Evolutionary conservation across 2,329 filamentous ascomycete species (phyloP).

Genomic region (Gaeumannomyces sp.): DNA sequence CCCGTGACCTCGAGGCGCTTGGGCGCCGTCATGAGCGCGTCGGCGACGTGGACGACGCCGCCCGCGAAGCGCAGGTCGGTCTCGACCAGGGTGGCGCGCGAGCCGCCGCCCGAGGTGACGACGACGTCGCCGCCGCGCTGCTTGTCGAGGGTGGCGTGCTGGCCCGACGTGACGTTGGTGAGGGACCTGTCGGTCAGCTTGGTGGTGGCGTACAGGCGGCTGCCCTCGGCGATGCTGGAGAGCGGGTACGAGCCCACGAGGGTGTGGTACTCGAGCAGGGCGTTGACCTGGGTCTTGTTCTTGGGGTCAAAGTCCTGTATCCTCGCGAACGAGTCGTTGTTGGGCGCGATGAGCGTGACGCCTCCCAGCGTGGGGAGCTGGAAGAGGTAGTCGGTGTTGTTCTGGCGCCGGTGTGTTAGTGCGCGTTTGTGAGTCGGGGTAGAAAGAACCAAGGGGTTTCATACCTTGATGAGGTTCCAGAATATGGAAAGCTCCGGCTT

Average conservation of each 20-base stretch:
- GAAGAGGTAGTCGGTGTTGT: constrained; percentile 5
- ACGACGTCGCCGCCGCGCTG: constrained; percentile 34
- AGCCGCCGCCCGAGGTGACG: constrained; percentile 33
- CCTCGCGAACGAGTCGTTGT: constrained; percentile 49
- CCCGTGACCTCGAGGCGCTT: constrained; percentile 29
- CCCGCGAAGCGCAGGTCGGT: constrained; percentile 42
- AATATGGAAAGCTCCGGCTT: constrained; percentile 5
- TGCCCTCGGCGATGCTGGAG: constrained; percentile 29
- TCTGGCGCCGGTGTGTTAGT: background rate
- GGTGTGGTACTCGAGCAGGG: constrained; percentile 57
- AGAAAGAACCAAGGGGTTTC: background rate
- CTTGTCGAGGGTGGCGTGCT: constrained; percentile 40
- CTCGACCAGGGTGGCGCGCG: constrained; percentile 35
- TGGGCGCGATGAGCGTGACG: constrained; percentile 45
- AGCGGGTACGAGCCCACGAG: constrained; percentile 43
- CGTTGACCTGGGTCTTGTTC: constrained; percentile 35
- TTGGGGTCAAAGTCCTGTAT: constrained; percentile 42
- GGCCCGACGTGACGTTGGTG: constrained; percentile 44
- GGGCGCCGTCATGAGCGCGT: constrained; percentile 45
- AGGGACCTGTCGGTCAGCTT: constrained; percentile 36
- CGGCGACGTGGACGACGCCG: constrained; percentile 46
- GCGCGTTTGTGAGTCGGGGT: background rate
- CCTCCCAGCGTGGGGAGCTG: constrained; percentile 2
- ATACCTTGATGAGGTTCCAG: constrained; percentile 2
- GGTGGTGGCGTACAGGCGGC: constrained; percentile 35